These are phyloP conservation scores for Samsoniella hepiali DNA, from an alignment of 2,329 filamentous ascomycete species.

Conservation along the genomic window DNA sequence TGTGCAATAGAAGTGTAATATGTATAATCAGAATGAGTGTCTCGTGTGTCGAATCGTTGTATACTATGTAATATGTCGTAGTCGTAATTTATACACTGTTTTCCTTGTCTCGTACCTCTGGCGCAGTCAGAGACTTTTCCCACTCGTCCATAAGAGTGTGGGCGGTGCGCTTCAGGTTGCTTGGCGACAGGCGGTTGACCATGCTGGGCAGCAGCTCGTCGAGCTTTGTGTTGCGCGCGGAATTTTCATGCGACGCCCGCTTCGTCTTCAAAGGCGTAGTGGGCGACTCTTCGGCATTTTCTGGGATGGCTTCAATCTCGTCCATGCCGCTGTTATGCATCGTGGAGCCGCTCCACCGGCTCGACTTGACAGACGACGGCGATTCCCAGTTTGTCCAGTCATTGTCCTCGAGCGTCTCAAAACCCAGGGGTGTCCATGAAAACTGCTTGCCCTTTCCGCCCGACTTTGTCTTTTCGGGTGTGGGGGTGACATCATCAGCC, in stretches of 20 bases:
- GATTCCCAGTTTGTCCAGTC: constrained; percentile 66
- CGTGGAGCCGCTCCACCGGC: constrained; percentile 63
- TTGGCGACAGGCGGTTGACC: constrained; percentile 68
- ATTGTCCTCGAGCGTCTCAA: constrained; percentile 57
- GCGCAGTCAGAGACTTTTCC: constrained; percentile 59
- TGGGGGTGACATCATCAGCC: constrained; percentile 22
- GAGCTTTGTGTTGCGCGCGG: constrained; percentile 41
- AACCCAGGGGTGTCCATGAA: constrained; percentile 57
- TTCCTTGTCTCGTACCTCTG: constrained; percentile 32
- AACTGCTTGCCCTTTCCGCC: constrained; percentile 48
- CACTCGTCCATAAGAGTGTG: constrained; percentile 85
- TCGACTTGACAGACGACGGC: constrained; percentile 51
- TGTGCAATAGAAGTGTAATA: neutral
- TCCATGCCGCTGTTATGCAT: constrained; percentile 40
- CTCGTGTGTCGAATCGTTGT: constrained; percentile 3
- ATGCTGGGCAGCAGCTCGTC: constrained; percentile 64
- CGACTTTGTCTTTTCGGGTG: constrained; percentile 37
- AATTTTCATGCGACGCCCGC: constrained; percentile 29
- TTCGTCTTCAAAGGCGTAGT: constrained; percentile 47
- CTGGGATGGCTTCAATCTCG: constrained; percentile 46
- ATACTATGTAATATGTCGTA: neutral
- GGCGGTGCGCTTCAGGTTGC: constrained; percentile 78
- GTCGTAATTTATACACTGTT: constrained; percentile 27
- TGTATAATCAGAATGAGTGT: neutral
- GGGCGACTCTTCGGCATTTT: constrained; percentile 45